These are phyloP conservation scores for Raffaelea albimanens DNA, from an alignment of 2,329 filamentous ascomycete genomes.

Conservation along the genomic window DNA sequence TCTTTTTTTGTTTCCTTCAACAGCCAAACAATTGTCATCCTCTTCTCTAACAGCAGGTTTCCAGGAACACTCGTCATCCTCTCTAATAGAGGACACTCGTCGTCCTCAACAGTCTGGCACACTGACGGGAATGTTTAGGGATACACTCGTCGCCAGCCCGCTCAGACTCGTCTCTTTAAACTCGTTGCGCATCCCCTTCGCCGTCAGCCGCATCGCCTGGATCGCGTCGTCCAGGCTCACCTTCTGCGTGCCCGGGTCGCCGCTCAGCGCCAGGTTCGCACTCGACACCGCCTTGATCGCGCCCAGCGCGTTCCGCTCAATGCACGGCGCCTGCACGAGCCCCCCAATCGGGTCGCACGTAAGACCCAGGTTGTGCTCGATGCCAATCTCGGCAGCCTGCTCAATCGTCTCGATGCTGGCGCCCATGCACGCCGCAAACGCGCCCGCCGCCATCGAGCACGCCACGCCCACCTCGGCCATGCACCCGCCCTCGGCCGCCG, in stretches of 20 bases:
- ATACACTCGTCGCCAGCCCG: conserved; percentile 30
- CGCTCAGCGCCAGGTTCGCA: conserved; percentile 38
- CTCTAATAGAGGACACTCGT: too few species aligned
- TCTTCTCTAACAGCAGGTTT: too few species aligned
- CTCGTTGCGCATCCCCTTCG: conserved; percentile 41
- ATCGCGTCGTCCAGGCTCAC: conserved; percentile 41
- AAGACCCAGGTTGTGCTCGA: conserved; percentile 41
- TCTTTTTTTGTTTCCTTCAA: too few species aligned
- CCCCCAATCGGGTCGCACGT: conserved; percentile 42
- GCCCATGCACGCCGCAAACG: conserved; percentile 41
- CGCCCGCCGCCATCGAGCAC: conserved; percentile 41
- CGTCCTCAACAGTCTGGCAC: conserved; percentile 35
- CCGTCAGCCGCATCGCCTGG: conserved; percentile 39
- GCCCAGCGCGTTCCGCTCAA: conserved; percentile 40
- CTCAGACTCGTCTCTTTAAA: conserved; percentile 44
- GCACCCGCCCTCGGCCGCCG: conserved; percentile 40
- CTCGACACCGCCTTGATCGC: conserved; percentile 42
- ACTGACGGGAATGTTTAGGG: conserved; percentile 39
- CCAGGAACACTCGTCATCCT: too few species aligned
- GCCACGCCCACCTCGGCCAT: conserved; percentile 46
- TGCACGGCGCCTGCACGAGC: conserved; percentile 40
- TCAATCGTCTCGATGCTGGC: conserved; percentile 40
- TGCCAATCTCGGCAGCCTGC: conserved; percentile 42
- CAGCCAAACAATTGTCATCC: too few species aligned
- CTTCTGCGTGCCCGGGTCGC: conserved; percentile 32